Evolutionary conservation across 805 yeast genomes (phyloP), one percentile per base, ranked within the genome.

Genomic region (Candida coleopterorum): DNA sequence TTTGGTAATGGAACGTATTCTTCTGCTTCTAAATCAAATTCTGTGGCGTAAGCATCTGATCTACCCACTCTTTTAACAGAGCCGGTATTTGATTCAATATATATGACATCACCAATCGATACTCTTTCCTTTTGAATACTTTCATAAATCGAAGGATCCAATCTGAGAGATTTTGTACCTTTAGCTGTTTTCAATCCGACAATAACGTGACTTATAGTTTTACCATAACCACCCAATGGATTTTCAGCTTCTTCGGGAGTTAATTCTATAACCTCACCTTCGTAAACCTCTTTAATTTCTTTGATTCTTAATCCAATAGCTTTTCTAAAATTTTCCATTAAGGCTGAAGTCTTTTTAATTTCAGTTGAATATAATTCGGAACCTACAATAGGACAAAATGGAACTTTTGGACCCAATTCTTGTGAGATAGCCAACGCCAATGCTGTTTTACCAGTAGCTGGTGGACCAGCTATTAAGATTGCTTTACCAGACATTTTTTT

Each of bases 381-480:
- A 25, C 97, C 98, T 17, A 94, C 97, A 51, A 93, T 81, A 4
- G 97, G 97, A 53, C 96, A 89, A 58, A 93, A 93, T 32, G 98
- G 98, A 37, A 93, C 97, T 55, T 90, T 88, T 26, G 95, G 93
- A 4, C 98, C 98, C 50, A 93, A 71, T 58, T 87, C 96, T 58
- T 93, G 97, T 3, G 97, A 86, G 39, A 93, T 80, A 2, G 97
- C 98, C 51, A 93, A 72, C 0, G 97, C 97, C 52, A 93, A 73
- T 1, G 98, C 98, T 3, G 98, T 93, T 59, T 93, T 93, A 56
- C 98, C 98, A 5, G 97, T 90, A 0, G 97, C 96, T 8, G 98
- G 97, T 5, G 95, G 95, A 35, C 98, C 98, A 1, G 98, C 97
- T 37, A 93, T 72, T 42, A 93, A 64, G 35, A 93, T 79, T n/a